Percentiles rank a stretch among this genome's conserved stretches.
Evolutionary conservation across 495 filamentous ascomycete species (phyloP).

Genomic region (Hyphodiscus hymeniophilus): DNA sequence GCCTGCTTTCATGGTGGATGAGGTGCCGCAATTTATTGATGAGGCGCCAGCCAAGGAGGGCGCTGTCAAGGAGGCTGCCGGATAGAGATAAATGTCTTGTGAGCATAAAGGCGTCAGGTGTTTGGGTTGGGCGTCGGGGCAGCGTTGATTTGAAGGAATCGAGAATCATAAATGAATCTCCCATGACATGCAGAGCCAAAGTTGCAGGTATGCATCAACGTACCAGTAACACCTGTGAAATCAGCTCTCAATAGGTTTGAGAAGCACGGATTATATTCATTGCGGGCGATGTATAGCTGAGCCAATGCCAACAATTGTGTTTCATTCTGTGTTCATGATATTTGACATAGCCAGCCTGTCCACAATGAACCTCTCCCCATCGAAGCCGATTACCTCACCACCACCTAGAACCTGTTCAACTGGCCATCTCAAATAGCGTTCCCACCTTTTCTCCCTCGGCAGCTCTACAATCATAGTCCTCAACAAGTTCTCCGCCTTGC

Average conservation of each 20-base stretch:
- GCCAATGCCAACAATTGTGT: background rate
- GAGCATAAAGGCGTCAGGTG: background rate
- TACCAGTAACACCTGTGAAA: no score
- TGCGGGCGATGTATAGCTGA: background rate
- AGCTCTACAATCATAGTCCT: constrained; percentile 11
- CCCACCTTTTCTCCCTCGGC: constrained; percentile 5
- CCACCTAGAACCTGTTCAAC: constrained; percentile 9
- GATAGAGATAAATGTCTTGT: constrained; percentile 26
- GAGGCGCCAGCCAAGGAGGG: constrained; percentile 54
- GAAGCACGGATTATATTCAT: no score
- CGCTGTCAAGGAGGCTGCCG: constrained; percentile 77
- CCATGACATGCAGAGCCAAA: background rate
- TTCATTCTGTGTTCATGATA: no score
- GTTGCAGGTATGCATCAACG: no score
- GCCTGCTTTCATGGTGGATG: constrained; percentile 85
- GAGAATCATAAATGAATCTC: background rate
- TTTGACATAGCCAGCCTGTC: no score
- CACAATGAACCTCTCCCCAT: no score
- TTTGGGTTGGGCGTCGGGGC: background rate
- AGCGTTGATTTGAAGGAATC: background rate
- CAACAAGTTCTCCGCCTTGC: constrained; percentile 16
- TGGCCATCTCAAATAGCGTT: constrained; percentile 13
- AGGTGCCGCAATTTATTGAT: constrained; percentile 85
- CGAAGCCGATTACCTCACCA: background rate
- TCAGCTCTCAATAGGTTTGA: no score